Percentiles rank a stretch among this genome's conserved stretches.
Evolutionary conservation across 2,329 filamentous ascomycete genomes (phyloP).

Genomic region (Penicillium oxalicum): DNA sequence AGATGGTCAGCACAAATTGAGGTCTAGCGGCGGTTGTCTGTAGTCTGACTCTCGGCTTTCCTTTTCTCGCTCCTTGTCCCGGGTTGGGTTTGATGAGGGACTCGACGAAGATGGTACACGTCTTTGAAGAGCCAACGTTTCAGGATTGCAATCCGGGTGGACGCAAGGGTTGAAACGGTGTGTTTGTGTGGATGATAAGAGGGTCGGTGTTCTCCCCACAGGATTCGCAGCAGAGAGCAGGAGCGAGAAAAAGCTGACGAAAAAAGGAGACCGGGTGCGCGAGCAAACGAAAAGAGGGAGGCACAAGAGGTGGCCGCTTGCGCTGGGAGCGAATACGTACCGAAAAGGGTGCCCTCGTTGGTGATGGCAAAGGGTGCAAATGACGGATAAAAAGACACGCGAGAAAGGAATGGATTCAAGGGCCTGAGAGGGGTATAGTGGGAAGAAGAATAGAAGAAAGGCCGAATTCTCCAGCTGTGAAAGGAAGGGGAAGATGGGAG

Average conservation of each 20-base stretch:
- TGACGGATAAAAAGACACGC: neutral
- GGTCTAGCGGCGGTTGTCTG: neutral
- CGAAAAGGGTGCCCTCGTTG: neutral
- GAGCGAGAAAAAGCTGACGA: neutral
- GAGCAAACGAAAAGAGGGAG: conserved; percentile 1
- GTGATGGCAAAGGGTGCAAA: neutral
- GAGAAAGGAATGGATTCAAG: conserved; percentile 4
- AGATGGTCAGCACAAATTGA: conserved; percentile 6
- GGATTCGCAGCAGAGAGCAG: neutral
- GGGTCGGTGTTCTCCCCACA: conserved; percentile 3
- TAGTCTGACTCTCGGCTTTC: neutral
- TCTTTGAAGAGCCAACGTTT: conserved; percentile 17
- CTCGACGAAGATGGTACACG: conserved; percentile 17
- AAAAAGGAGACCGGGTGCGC: neutral
- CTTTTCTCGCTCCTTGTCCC: neutral
- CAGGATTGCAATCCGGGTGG: conserved; percentile 16
- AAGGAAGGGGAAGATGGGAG: conserved; percentile 13
- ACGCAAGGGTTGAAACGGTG: conserved; percentile 19
- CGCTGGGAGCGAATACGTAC: conserved; percentile 3
- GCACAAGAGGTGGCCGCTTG: too few relatives aligned
- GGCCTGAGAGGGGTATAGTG: neutral
- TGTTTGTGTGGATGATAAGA: neutral
- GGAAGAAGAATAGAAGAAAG: conserved; percentile 12
- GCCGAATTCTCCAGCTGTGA: conserved; percentile 5
- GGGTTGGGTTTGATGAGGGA: conserved; percentile 7